phyloP scores from a whole-genome alignment of 2,329 filamentous ascomycete species.

The Cadophora sp. region DNA sequence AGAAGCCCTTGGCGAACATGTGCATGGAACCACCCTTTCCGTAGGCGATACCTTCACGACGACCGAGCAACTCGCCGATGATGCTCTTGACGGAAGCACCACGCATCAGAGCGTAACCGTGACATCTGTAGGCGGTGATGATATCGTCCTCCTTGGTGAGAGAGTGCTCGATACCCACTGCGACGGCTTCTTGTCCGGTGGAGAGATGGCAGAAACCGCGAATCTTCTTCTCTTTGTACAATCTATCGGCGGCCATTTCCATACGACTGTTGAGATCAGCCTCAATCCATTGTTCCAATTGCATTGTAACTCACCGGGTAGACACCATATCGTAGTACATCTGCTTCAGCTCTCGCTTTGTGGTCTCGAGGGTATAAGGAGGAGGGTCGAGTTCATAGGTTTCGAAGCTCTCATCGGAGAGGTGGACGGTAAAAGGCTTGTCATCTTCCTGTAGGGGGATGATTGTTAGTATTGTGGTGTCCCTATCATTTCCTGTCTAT shows the following conservation, averaged over 20 bases:
- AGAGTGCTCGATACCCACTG: constrained; percentile 95
- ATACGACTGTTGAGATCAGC: constrained; percentile 73
- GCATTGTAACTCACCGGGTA: constrained; percentile 72
- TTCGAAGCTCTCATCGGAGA: constrained; percentile 99
- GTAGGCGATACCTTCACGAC: constrained; percentile 95
- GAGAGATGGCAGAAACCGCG: constrained; percentile 99
- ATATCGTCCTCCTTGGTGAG: constrained; percentile 91
- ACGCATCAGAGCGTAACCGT: constrained; percentile 97
- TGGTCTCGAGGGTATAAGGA: constrained; percentile 88
- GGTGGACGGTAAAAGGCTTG: constrained; percentile 87
- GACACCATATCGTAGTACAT: constrained; percentile 99
- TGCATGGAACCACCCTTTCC: constrained; percentile 99
- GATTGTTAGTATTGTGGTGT: constrained; percentile 14
- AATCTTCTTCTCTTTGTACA: constrained; percentile 99
- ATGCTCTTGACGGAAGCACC: constrained; percentile 89
- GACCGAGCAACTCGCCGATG: constrained; percentile 93
- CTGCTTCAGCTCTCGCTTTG: constrained; percentile 97
- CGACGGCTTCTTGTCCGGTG: constrained; percentile 96
- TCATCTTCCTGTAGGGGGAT: constrained; percentile 76
- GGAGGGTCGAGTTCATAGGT: constrained; percentile 98
- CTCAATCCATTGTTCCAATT: constrained; percentile 15
- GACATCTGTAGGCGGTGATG: constrained; percentile 98
- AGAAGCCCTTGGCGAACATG: constrained; percentile 99
- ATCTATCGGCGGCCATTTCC: constrained; percentile 98
- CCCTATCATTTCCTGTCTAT: background rate